Base-by-base conservation (phyloP, 225 moss, liverwort and hornwort species). In the Sphagnum contortum region DNA sequence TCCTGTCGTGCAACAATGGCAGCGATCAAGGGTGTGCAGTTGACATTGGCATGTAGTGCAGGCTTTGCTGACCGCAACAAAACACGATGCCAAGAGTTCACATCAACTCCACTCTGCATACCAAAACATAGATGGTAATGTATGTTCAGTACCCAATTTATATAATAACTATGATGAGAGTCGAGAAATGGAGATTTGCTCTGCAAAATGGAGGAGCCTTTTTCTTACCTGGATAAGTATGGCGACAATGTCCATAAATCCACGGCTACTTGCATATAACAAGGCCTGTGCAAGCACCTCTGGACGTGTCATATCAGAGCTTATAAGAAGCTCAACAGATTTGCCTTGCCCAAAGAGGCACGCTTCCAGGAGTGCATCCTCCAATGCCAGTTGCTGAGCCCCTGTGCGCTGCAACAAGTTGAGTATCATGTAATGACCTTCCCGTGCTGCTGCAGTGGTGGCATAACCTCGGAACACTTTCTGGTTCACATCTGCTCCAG, bases 291-390 rank as follows among this genome's bases (percentile, higher is more conserved):
- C 79, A n/a, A 79, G 49, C 2, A 83, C 74, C 14, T 83, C 83
- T 9, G 76, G 77, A 45, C 83, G 68, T 11, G 74, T 80, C 71
- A 83, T 73, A 56, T 83, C 83, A 12, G 80, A 80, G 72, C 66
- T 70, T 6, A 79, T 83, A 48, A 83, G 53, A 57, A 80, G 79
- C 76, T 83, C 83, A 44, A 71, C 80, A 5, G 83, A 71, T 52
- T 77, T 80, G 48, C 76, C 80, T 52, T 79, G 76, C 29, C 79
- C 79, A 58, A 70, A 83, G 5, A 83, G 53, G 48, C 76, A 83
- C 14, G 83, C 79, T 61, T 83, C 83, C 5, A 83, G 66, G 54
- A 83, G 76, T 4, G 83, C 83, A 66, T 79, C 83, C 54, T 83
- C 83, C 5, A 83, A 79, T 5, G 83, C 79, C 55, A 75, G 79